Percentiles rank a stretch among this genome's conserved stretches.
Conservation (phyloP, 352 stramenopile species). For the Peronospora farinosa region DNA sequence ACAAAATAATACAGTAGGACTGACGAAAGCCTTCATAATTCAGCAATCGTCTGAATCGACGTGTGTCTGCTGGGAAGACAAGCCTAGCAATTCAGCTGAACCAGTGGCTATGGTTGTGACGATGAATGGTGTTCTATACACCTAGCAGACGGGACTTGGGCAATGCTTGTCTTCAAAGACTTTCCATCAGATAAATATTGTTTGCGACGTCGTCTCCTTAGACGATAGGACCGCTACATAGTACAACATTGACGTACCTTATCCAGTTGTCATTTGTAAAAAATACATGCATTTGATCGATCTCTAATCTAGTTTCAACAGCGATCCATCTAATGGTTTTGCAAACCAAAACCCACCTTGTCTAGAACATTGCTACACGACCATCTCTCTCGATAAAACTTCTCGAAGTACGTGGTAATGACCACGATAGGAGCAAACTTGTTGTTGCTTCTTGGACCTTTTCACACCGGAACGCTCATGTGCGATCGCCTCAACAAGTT, state of each 20-base stretch:
- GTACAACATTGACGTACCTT: no score
- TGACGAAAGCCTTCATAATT: no score
- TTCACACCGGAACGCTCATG: slow-evolving; percentile 11
- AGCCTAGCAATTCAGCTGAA: neutral
- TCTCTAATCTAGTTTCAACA: slow-evolving; percentile 6
- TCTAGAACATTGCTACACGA: slow-evolving; percentile 18
- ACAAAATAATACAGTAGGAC: neutral
- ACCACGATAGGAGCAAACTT: slow-evolving; percentile 1
- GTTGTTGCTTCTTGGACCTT: slow-evolving; percentile 3
- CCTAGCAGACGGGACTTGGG: neutral
- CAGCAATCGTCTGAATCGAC: no score
- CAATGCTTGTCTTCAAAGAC: neutral
- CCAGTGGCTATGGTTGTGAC: neutral
- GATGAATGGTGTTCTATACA: neutral
- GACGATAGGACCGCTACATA: slow-evolving; percentile 18
- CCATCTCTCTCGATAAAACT: slow-evolving; percentile 17
- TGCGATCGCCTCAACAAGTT: slow-evolving; percentile 23
- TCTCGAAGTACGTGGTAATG: neutral
- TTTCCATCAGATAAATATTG: neutral
- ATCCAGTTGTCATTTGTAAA: neutral
- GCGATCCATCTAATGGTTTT: neutral
- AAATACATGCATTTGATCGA: slow-evolving; percentile 5
- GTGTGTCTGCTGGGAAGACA: neutral
- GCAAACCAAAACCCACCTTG: slow-evolving; percentile 16
- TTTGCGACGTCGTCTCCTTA: no score